A percentile compares a stretch with the other conserved stretches of the same genome.
phyloP scores from a whole-genome alignment of 73 alveolate genomes.

The Urostyla sp. region DNA sequence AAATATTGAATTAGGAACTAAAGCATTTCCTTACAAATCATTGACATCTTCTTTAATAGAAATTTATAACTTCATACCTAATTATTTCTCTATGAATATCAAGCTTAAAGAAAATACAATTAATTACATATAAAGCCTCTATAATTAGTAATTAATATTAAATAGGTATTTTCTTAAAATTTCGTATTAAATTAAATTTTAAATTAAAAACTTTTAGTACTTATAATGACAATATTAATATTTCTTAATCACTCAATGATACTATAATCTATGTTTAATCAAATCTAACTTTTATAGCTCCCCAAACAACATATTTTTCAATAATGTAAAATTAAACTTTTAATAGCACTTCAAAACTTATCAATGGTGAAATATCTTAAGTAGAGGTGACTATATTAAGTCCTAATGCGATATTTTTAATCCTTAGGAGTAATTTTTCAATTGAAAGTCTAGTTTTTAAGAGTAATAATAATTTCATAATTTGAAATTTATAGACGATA shows the following conservation, averaged over 20 bases:
- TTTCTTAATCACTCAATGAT: background rate
- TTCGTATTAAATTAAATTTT: background rate
- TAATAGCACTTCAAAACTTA: too few species aligned
- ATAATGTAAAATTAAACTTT: too few species aligned
- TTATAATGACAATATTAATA: background rate
- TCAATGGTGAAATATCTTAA: too few species aligned
- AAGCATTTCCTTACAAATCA: background rate
- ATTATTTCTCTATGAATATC: background rate
- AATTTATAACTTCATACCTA: background rate
- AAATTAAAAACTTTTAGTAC: background rate
- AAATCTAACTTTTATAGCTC: background rate
- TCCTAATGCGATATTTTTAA: background rate
- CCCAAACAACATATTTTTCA: too few species aligned
- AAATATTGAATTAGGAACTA: background rate
- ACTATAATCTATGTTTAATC: background rate
- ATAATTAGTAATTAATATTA: background rate
- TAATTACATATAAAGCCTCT: background rate
- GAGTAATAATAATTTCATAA: background rate
- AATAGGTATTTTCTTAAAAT: background rate
- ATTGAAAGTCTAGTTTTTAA: background rate
- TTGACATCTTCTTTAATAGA: background rate
- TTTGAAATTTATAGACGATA: conserved; percentile 14
- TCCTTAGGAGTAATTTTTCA: background rate
- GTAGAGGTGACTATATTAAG: background rate
- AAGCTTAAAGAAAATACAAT: conserved; percentile 17